Base-by-base conservation (phyloP, 306 rosid genomes). In the Carpinus viminea region DNA sequence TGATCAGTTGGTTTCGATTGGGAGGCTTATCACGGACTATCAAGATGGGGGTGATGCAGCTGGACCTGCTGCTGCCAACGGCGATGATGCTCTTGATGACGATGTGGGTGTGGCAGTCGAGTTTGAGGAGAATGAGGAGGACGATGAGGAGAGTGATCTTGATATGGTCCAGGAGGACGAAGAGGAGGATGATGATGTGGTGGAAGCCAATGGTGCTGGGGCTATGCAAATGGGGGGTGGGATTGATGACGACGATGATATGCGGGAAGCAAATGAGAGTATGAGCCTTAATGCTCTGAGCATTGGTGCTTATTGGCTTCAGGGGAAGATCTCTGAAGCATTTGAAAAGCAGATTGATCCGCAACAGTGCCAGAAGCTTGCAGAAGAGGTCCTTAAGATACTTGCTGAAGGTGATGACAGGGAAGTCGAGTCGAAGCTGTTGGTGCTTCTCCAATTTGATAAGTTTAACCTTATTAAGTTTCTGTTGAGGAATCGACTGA, bases 231-330 rank as follows among this genome's bases (percentile, higher is more conserved):
- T 91, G 97, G 99, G 93, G 20, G 92, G 92, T 72, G 96, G 97
- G 47, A 90, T 92, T 70, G 99, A 95, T 77, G 97, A 95, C 21
- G 98, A 95, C 11, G 98, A 95, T 57, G 96, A 95, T 61, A 85
- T 86, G 96, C 87, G 79, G 60, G 99, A 95, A 31, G 95, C 88
- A 13, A 90, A 90, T 21, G 99, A 90, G 72, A 96, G 96, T 16
- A 88, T 88, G 97, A 81, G 80, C 76, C 91, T 95, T 11, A 93
- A 95, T 85, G 99, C 91, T 75, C 97, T 93, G 87, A 97, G 90
- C 83, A 93, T 95, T 68, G 98, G 89, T 86, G 99, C 99, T 5
- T 95, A 93, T 82, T 95, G 99, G 99, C 91, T 95, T 73, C 99
- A 95, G 86, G 87, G 99, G 88, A 95, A 93, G 84, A 95, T 95